Conservation (phyloP, 805 yeast species). For the Starmerella khaoyaiensis region DNA sequence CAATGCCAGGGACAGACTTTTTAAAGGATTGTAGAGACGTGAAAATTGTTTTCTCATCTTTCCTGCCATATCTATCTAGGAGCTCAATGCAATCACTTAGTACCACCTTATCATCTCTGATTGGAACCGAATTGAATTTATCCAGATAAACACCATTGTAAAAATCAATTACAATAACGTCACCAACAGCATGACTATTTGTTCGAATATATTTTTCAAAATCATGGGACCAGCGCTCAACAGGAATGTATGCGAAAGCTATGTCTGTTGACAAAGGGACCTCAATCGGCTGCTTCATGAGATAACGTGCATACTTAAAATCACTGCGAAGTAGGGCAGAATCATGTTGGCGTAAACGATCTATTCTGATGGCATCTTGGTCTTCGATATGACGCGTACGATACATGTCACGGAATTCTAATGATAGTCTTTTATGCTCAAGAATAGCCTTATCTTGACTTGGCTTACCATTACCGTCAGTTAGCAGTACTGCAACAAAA, state of each 20-base stretch:
- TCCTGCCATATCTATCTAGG: constrained; percentile 7
- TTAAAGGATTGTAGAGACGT: constrained; percentile 9
- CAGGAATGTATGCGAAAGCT: constrained; percentile 18
- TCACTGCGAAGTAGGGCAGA: constrained; percentile 12
- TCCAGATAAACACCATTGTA: constrained; percentile 17
- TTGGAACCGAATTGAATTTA: constrained; percentile 10
- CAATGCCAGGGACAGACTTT: constrained; percentile 3
- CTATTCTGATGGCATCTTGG: constrained; percentile 16
- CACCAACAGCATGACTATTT: constrained; percentile 11
- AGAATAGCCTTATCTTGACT: constrained; percentile 1
- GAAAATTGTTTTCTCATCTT: constrained; percentile 9
- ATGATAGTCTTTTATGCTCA: constrained; percentile 7
- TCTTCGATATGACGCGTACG: constrained; percentile 14
- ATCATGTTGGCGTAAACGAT: constrained; percentile 16
- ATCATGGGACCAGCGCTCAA: constrained; percentile 7
- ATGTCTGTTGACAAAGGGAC: constrained; percentile 16
- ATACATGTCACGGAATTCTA: constrained; percentile 13
- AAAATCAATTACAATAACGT: constrained; percentile 17
- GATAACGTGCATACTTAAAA: constrained; percentile 12
- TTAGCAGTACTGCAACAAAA: constrained; percentile 11
- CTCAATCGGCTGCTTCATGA: constrained; percentile 15
- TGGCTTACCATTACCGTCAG: not conserved
- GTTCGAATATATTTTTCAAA: constrained; percentile 12
- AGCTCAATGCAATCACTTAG: constrained; percentile 9
- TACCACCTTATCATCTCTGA: constrained; percentile 9